Evolutionary conservation across 805 yeast genomes (phyloP), one percentile per base, ranked within the genome.

Genomic region (Candida nanaspora): DNA sequence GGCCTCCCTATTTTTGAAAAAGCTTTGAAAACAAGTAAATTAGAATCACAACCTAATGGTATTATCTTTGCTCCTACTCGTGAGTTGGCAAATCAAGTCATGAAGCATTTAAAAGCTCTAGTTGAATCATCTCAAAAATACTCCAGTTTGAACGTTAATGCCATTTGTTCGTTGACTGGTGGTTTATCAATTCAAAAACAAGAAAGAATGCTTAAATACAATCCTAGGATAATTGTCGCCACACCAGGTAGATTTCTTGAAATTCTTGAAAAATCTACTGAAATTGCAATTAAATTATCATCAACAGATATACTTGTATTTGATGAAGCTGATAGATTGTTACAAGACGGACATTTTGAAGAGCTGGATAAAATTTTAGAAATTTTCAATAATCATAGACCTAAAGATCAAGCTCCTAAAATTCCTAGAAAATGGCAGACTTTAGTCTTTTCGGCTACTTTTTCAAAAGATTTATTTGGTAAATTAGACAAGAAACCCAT

Each of bases 181-280:
- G 99, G 99, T 8, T 70, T 93, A 29, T 83, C 98, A 1, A 83
- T 89, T 47, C 96, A 86, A 56, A 93, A 89, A 55, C 99, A 93
- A 65, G 86, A 85, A 53, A 74, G 98, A 57, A 61, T 85, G 43
- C 65, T 93, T 39, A 67, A 70, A 19, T 79, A 78, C 46, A 79
- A 82, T 6, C 93, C 96, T 1, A 86, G 79, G 11, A 74, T 93
- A 16, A 64, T 93, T 13, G 91, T 93, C 30, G 96, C 96, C 2
- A 93, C 98, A 0, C 98, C 98, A 0, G 98, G 98, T 29, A 77
- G 98, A 48, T 78, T 86, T 57, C 69, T 87, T 38, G 98, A 93
- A 57, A 59, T 84, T n/a, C 47, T 83, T 16, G 86, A 86, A 59
- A 81, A 79, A 46, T 72, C 69, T 35, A 69, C 76, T 43, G 73